These are phyloP conservation scores for Suhomyces kilbournensis DNA, from an alignment of 805 yeast species.

Conservation along the genomic window DNA sequence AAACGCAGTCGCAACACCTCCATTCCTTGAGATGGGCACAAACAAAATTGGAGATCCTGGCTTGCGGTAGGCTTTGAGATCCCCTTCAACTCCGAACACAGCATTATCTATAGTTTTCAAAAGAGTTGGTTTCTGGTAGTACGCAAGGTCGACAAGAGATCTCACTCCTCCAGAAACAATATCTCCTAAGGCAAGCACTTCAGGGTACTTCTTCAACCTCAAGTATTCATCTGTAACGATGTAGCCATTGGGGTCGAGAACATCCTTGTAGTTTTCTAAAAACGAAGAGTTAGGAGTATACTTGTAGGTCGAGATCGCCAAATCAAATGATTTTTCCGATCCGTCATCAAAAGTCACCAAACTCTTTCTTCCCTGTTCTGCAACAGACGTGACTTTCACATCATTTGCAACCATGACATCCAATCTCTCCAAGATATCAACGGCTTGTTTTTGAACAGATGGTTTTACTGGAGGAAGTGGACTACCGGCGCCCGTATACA, in stretches of 20 bases:
- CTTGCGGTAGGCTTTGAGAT: slow-evolving; percentile 12
- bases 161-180: slow-evolving; percentile 20
- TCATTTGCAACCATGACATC: slow-evolving; percentile 25
- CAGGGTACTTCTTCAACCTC: slow-evolving; percentile 18
- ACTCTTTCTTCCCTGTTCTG: slow-evolving; percentile 5
- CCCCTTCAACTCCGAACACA: slow-evolving; percentile 11
- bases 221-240: slow-evolving; percentile 26
- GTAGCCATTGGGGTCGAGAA: slow-evolving; percentile 27
- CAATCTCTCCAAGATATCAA: slow-evolving; percentile 12
- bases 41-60: slow-evolving; percentile 13
- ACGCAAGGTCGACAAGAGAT: slow-evolving; percentile 25
- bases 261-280: slow-evolving; percentile 15
- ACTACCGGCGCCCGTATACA: slow-evolving; percentile 23
- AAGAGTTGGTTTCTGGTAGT: slow-evolving; percentile 19
- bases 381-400: slow-evolving; percentile 3
- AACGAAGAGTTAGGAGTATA: slow-evolving; percentile 33
- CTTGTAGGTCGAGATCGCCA: slow-evolving; percentile 26
- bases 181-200: slow-evolving; percentile 38
- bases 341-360: slow-evolving; percentile 18
- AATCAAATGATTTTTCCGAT: slow-evolving; percentile 19
- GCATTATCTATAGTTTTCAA: slow-evolving; percentile 10
- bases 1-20: slow-evolving; percentile 34
- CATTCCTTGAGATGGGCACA: slow-evolving; percentile 32
- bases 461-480: slow-evolving; percentile 17
- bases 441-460: slow-evolving; percentile 12